Evolutionary conservation across 2,329 filamentous ascomycete species (phyloP).

Genomic region (Botrytis cinerea): DNA sequence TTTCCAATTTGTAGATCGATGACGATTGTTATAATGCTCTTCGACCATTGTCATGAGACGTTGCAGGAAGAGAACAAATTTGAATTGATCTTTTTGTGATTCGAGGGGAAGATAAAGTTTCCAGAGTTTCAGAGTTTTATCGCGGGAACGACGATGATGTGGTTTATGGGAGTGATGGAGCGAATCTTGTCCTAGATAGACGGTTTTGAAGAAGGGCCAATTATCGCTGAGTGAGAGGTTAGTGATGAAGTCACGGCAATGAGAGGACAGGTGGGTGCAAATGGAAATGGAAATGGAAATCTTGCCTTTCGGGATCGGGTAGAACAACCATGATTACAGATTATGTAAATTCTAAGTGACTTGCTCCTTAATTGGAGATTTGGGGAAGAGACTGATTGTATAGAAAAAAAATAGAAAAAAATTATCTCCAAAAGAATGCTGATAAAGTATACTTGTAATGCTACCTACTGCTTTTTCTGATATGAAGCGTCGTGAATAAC

Average conservation of each 20-base stretch:
- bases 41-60: slow-evolving; percentile 2
- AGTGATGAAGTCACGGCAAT: background rate
- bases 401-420: background rate
- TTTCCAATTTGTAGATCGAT: background rate
- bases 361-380: background rate
- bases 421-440: background rate
- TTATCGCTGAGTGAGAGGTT: background rate
- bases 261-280: background rate
- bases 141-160: background rate
- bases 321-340: background rate
- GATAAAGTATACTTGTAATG: background rate
- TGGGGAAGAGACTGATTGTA: background rate
- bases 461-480: background rate
- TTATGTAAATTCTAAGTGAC: background rate
- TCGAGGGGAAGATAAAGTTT: background rate
- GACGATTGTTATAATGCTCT: background rate
- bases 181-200: background rate
- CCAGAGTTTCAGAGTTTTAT: background rate
- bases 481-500: background rate
- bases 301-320: slow-evolving; percentile 1
- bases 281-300: background rate
- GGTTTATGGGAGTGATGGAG: background rate
- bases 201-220: background rate
- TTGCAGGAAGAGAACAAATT: slow-evolving; percentile 6
- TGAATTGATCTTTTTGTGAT: background rate